Conservation (phyloP, 495 filamentous ascomycete species). For the Aeminium ludgeri region DNA sequence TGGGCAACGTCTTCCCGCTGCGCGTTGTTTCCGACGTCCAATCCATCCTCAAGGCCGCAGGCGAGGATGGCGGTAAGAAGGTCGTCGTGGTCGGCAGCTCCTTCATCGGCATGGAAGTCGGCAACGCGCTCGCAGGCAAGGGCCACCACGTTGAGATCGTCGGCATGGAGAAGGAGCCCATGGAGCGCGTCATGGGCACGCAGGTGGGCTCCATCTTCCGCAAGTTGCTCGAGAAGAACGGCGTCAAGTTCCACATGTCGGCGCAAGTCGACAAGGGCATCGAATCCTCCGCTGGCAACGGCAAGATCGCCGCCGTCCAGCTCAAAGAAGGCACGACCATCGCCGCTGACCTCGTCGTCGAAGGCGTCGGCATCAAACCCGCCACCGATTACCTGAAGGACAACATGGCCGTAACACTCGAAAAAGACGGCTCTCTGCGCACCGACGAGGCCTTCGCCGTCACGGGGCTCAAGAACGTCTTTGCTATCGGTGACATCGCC, state of each 20-base stretch:
- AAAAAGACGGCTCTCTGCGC: constrained; percentile 64
- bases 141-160: constrained; percentile 73
- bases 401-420: constrained; percentile 39
- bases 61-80: constrained; percentile 68
- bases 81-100: constrained; percentile 79
- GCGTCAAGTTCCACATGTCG: constrained; percentile 70
- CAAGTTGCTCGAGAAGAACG: constrained; percentile 58
- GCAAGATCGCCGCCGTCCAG: constrained; percentile 59
- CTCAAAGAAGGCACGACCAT: constrained; percentile 78
- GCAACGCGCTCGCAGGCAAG: constrained; percentile 53
- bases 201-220: constrained; percentile 69
- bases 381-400: constrained; percentile 71
- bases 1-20: constrained; percentile 73
- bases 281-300: constrained; percentile 43
- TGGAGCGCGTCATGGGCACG: constrained; percentile 76
- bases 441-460: constrained; percentile 66
- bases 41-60: constrained; percentile 56
- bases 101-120: constrained; percentile 95
- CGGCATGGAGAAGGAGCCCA: constrained; percentile 75
- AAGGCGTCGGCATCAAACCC: constrained; percentile 77
- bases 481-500: constrained; percentile 89
- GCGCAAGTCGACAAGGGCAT: constrained; percentile 68
- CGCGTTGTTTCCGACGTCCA: constrained; percentile 59
- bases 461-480: constrained; percentile 57
- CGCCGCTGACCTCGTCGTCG: constrained; percentile 73